These are phyloP conservation scores for Clavispora santaluciae DNA, from an alignment of 805 yeast species.

Conservation along the genomic window DNA sequence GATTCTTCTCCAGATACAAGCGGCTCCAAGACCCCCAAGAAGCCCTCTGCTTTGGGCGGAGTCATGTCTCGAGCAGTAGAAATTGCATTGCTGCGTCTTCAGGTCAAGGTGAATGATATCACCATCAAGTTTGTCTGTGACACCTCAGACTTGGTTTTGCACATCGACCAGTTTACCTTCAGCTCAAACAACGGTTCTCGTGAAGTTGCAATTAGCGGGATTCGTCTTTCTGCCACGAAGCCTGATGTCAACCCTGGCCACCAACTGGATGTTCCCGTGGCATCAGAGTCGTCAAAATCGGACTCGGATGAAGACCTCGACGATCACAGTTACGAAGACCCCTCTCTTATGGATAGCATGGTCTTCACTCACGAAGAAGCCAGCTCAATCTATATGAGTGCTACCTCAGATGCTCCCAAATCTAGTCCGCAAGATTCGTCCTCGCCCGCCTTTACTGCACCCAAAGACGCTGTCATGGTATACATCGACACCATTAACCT, in stretches of 20 bases:
- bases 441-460: conserved; percentile 19
- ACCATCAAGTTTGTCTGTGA: conserved; percentile 48
- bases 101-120: conserved; percentile 44
- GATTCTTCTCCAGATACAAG: neutral
- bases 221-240: conserved; percentile 35
- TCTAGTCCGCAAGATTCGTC: neutral
- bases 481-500: conserved; percentile 34
- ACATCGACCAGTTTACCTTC: conserved; percentile 28
- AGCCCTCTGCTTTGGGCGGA: conserved; percentile 42
- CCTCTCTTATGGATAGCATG: conserved; percentile 52
- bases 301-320: conserved; percentile 3
- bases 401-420: conserved; percentile 44
- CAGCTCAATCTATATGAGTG: conserved; percentile 76
- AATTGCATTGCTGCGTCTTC: conserved; percentile 58
- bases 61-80: conserved; percentile 64
- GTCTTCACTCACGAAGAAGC: conserved; percentile 67
- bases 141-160: conserved; percentile 28
- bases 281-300: conserved; percentile 1
- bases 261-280: conserved; percentile 1
- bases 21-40: conserved; percentile 17
- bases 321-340: conserved; percentile 29
- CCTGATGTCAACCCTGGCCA: conserved; percentile 36
- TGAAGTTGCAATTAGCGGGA: conserved; percentile 33
- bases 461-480: conserved; percentile 17
- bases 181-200: conserved; percentile 45